Base-by-base conservation (phyloP, 495 filamentous ascomycete genomes). In the Mytilinidion resinicola region DNA sequence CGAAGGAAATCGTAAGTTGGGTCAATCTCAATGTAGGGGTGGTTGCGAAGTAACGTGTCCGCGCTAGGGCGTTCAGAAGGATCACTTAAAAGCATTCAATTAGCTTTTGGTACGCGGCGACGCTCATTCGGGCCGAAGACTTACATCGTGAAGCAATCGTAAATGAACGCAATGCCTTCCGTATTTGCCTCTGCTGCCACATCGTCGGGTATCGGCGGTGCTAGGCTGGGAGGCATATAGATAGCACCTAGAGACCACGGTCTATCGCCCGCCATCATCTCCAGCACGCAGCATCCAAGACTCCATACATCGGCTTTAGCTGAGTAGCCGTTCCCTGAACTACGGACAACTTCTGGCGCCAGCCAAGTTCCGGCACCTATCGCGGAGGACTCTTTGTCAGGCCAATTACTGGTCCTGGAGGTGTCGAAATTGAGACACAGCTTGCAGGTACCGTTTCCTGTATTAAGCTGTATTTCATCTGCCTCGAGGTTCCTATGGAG, bases 341-440 rank as follows among this genome's bases (percentile, higher is more conserved):
- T 30, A 30, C 25, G 25, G 25, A 30, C 25, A 30, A 30, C 25
- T 30, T 30, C 25, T 30, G 25, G 25, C 25, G 25, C 25, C 25
- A 30, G 2, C 25, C 25, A 30, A 6, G 6, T 3, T 30, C 2
- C 25, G 25, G 25, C 25, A 30, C 25, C 25, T 95, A 97, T 99
- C 49, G 82, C 96, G 55, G 88, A 88, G 58, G 89, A 90, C 73
- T 99, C 95, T 71, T 99, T 96, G 62, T 91, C 93, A 74, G 97
- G 97, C 62, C 97, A 97, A 57, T 97, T 88, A 69, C 96, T 90
- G 53, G 88, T 91, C 75, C 96, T 96, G 77, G 97, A 97, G 55
- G 88, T 92, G 69, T 97, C 97, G 59, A 95, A 95, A 64, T 97
- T 97, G 72, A 97, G 95, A 21, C 87, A 92, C 64, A 99, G 97